Percentiles rank a stretch among this genome's conserved stretches.
phyloP scores from a whole-genome alignment of 192 early-diverging fungal species.

The Pilobolus umbonatus region DNA sequence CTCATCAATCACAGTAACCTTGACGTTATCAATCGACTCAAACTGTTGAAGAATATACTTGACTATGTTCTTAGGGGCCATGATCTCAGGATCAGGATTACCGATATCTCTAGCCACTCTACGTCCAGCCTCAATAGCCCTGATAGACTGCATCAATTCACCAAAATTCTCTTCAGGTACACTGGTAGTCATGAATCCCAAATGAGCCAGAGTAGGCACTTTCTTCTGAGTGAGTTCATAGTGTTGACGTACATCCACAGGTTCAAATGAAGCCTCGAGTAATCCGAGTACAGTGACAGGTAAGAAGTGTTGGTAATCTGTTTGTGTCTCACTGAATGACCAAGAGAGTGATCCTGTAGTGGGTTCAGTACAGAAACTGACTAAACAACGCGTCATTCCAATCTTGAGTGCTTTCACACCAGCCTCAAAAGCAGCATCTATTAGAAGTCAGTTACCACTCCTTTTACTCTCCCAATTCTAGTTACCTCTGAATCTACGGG shows the following conservation, averaged over 20 bases:
- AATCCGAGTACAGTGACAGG: constrained; percentile 73
- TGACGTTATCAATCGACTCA: constrained; percentile 45
- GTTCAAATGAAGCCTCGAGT: constrained; percentile 68
- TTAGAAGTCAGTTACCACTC: background rate
- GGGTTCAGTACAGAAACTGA: constrained; percentile 57
- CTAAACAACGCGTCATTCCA: constrained; percentile 54
- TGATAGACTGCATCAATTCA: constrained; percentile 44
- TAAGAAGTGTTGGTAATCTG: constrained; percentile 63
- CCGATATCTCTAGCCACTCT: constrained; percentile 77
- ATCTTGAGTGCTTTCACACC: constrained; percentile 59
- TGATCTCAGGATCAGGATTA: constrained; percentile 80
- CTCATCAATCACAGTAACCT: constrained; percentile 63
- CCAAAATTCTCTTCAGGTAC: constrained; percentile 29
- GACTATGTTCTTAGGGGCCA: constrained; percentile 73
- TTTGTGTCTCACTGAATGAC: constrained; percentile 29
- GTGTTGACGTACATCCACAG: constrained; percentile 79
- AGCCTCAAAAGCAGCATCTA: constrained; percentile 64
- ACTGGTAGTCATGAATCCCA: constrained; percentile 50
- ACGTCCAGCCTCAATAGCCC: constrained; percentile 72
- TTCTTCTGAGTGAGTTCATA: constrained; percentile 37
- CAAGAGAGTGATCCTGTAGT: background rate
- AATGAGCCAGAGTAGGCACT: constrained; percentile 51
- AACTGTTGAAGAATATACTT: constrained; percentile 66
- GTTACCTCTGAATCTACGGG: constrained; percentile 59
- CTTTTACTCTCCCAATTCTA: background rate